Evolutionary conservation across 345 rosid genomes (phyloP).

Genomic region (Barbarea vulgaris): DNA sequence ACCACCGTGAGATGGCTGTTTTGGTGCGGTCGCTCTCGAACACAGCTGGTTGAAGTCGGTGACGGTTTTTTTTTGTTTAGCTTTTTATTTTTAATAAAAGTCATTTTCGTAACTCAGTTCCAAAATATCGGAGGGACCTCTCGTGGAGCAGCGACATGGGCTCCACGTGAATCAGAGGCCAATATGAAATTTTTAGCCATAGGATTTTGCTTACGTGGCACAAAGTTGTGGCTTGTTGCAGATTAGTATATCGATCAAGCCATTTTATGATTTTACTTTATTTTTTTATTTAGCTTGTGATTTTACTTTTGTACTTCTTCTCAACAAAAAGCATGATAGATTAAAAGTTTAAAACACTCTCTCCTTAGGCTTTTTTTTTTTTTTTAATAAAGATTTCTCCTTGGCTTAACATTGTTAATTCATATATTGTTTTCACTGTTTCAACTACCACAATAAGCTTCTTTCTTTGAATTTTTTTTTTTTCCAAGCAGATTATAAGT

Average conservation of each 20-base stretch:
- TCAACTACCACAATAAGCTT: neutral
- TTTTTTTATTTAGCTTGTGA: neutral
- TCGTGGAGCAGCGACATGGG: constrained; percentile 23
- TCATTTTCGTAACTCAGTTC: constrained; percentile 29
- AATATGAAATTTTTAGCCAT: neutral
- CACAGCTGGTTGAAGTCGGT: constrained; percentile 39
- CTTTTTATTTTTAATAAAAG: neutral
- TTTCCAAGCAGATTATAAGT: neutral
- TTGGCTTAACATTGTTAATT: neutral
- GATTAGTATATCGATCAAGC: neutral
- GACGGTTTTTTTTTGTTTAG: constrained; percentile 18
- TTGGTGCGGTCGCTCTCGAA: constrained; percentile 38
- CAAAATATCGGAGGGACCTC: constrained; percentile 26
- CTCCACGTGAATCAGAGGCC: constrained; percentile 20
- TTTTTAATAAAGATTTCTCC: too few species aligned
- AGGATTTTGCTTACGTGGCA: constrained; percentile 15
- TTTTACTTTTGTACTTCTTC: neutral
- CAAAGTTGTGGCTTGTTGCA: neutral
- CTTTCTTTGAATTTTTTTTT: too few species aligned
- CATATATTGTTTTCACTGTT: too few species aligned
- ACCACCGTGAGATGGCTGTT: constrained; percentile 16
- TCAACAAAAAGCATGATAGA: neutral
- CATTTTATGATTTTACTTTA: neutral
- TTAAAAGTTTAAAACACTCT: too few species aligned
- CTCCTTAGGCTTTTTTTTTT: too few species aligned